Evolutionary conservation across 169 alveolate species (phyloP), one percentile per base, ranked within the genome.

Genomic region (Perkinsus olseni): DNA sequence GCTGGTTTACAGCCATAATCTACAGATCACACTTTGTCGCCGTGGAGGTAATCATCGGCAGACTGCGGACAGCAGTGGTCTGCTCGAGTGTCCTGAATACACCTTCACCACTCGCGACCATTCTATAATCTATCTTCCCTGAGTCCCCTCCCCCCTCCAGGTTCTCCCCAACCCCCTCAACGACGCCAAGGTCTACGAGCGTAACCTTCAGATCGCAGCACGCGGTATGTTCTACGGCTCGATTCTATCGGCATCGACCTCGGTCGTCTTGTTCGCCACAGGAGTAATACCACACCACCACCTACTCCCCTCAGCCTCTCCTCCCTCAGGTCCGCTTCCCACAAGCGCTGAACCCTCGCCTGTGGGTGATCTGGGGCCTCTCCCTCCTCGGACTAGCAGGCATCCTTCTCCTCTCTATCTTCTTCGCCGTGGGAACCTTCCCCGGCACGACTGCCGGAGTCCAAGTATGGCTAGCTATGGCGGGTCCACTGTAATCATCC

Each of bases 221-320:
- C 82, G 82, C 82, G 82, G 82, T 21, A 62, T 62, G 82, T 62
- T 62, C 34, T 62, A 62, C 82, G 82, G 82, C 82, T 62, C 82
- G 31, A 62, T 62, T 24, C 31, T 62, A 24, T 62, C 82, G 8
- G 82, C 31, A 3, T 62, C 82, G 17, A 62, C 82, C 8, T 62
- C 82, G 17, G 37, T 24, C 10, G 8, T 62, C 28, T 62, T 62
- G 8, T 62, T 24, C 82, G 37, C 34, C 28, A 4, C 17, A 21
- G 82, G 82, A 28, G 82, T 62, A 62, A 62, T 62, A 62, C 31
- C 37, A 62, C 28, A 62, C 34, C 8, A 24, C 82, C 82, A 62
- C 8, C 82, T 62, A 0, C 82, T 40, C 11, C 3, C 11, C 3
- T 40, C 50, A 3, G 8, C 28, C 4, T 1, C 13, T 13, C 82